These are phyloP conservation scores for Ophiocordyceps camponoti-floridani DNA, from an alignment of 2,329 filamentous ascomycete genomes.

Conservation along the genomic window DNA sequence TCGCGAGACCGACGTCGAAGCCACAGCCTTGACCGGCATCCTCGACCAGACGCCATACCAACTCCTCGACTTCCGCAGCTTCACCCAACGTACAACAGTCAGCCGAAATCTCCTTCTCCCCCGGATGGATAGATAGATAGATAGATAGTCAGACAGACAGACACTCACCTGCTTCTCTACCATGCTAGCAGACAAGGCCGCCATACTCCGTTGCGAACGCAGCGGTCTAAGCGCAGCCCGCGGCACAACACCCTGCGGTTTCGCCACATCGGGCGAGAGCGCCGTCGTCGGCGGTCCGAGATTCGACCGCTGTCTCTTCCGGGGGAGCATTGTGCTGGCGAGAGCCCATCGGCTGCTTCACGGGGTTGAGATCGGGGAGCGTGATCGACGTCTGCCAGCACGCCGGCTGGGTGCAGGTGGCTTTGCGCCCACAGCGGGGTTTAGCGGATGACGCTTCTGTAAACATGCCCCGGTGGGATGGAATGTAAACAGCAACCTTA, in stretches of 20 bases:
- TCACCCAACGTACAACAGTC: constrained; percentile 13
- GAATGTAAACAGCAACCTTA: too few relatives aligned
- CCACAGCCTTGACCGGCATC: constrained; percentile 35
- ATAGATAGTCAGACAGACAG: too few relatives aligned
- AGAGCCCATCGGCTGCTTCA: too few relatives aligned
- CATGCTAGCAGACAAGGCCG: background rate
- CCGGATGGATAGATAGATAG: background rate
- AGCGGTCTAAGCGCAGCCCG: background rate
- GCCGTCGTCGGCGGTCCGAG: constrained; percentile 6
- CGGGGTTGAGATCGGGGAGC: constrained; percentile 1
- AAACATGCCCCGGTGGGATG: too few relatives aligned
- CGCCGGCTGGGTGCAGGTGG: too few relatives aligned
- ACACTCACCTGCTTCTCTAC: constrained; percentile 4
- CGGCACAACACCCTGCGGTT: constrained; percentile 2
- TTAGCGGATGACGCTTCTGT: too few relatives aligned
- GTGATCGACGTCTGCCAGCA: too few relatives aligned
- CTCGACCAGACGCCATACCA: constrained; percentile 48
- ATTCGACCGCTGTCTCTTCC: constrained; percentile 15
- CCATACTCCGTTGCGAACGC: background rate
- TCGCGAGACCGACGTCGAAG: constrained; percentile 40
- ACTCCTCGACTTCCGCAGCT: constrained; percentile 34
- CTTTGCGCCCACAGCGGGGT: too few relatives aligned
- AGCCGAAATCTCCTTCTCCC: background rate
- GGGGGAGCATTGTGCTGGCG: too few relatives aligned
- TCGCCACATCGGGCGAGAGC: constrained; percentile 4